Evolutionary conservation across 345 rosid genomes (phyloP), one percentile per base, ranked within the genome.

Genomic region (Eutrema heterophyllum): DNA sequence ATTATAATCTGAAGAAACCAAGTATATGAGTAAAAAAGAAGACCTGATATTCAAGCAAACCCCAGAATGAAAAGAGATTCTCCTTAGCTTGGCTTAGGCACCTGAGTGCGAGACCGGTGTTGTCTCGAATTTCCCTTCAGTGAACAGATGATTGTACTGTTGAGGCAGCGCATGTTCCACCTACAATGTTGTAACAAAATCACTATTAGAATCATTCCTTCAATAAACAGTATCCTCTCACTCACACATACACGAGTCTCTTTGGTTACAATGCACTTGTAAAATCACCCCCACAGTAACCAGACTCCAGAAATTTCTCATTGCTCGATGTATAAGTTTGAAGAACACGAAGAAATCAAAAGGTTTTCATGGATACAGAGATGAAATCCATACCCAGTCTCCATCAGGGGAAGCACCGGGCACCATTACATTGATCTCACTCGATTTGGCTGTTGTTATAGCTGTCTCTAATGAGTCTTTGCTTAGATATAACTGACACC

Each of bases 21-120:
- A 77, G 27, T 29, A 46, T 65, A 65, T 15, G 56, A 12, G n/a
- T 16, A 9, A 44, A 46, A 43, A 68, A 50, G n/a, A 52, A 27
- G 16, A 33, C 56, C 27, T 35, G 35, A 72, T 62, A 57, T 72
- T 48, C 64, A 71, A 65, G 68, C 74, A 62, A 70, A 55, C 29
- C 79, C 26, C n/a, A 12, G 48, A 71, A 36, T 24, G 41, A 38
- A 40, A 63, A 26, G 9, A 40, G 26, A 6, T 18, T 48, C 39
- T 6, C 43, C 45, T 86, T 78, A 83, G 54, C 44, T 86, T 78
- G 81, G 54, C 44, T 86, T 83, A 95, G 57, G 90, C 99, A 53
- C 97, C 99, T 53, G 99, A 95, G 81, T 95, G 99, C 10, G 99
- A 88, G 68, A 95, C 92, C 7, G 99, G 97, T 55, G 86, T 85